These are phyloP conservation scores for Nemania bipapillata DNA, from an alignment of 2,329 filamentous ascomycete species.

Conservation along the genomic window DNA sequence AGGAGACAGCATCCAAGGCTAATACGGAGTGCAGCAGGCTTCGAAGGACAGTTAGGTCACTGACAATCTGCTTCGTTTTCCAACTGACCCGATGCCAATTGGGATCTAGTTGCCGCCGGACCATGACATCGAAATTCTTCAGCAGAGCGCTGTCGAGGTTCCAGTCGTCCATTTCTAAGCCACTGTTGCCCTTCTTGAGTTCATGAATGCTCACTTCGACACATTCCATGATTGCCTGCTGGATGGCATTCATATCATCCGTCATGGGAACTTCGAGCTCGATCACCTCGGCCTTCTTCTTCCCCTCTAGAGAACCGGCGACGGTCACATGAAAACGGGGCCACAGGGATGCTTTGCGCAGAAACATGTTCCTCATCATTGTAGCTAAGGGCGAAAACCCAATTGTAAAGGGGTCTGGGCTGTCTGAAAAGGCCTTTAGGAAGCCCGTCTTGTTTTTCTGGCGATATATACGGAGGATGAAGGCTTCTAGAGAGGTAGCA, in stretches of 20 bases:
- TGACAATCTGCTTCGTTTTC: conserved; percentile 93
- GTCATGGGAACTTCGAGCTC: conserved; percentile 97
- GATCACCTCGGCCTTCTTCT: conserved; percentile 93
- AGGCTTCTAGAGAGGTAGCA: conserved; percentile 90
- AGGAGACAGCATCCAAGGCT: conserved; percentile 87
- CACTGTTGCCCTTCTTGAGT: conserved; percentile 88
- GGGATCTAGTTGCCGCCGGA: conserved; percentile 89
- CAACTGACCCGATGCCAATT: conserved; percentile 97
- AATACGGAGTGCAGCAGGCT: conserved; percentile 84
- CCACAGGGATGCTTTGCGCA: conserved; percentile 89
- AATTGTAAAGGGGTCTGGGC: conserved; percentile 86
- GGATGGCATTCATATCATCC: conserved; percentile 89
- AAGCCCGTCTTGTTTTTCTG: conserved; percentile 96
- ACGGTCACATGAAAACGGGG: conserved; percentile 93
- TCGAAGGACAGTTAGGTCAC: conserved; percentile 84
- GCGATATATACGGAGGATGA: conserved; percentile 91
- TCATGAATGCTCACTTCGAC: conserved; percentile 95
- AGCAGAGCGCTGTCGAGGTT: conserved; percentile 92
- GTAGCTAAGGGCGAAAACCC: conserved; percentile 88
- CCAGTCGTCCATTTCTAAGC: conserved; percentile 96
- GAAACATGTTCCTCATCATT: conserved; percentile 92
- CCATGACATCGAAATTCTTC: conserved; percentile 88
- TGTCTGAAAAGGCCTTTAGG: conserved; percentile 94
- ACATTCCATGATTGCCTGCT: conserved; percentile 93
- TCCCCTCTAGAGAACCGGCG: conserved; percentile 87